Evolutionary conservation across 108 stramenopile genomes (phyloP), one percentile per base, ranked within the genome.

Genomic region (Cyclotella baltica): DNA sequence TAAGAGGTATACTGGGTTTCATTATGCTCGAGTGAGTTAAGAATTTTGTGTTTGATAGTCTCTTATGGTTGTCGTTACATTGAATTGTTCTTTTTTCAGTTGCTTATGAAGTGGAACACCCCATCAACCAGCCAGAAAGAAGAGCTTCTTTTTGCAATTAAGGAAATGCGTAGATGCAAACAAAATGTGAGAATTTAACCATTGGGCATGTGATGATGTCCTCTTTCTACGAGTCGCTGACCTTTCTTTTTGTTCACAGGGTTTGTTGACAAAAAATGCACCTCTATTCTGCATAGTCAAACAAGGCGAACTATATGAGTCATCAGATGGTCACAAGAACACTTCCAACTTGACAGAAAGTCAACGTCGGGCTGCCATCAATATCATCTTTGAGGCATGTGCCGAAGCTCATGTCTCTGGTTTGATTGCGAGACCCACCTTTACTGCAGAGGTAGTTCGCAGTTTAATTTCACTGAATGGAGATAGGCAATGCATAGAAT

Each of bases 21-120:
- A 85, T 55, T 70, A 88, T 77, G 84, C 90, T 20, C 77, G 90
- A 19, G 81, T 82, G 40, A 66, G 81, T 72, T 22, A 37, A 4
- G 28, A 36, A 25, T 23, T 56, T 43, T 43, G 13, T 13, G 40
- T 43, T 11, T 43, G 40, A 6, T 6, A 11, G 40, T 6, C 40
- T 40, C 55, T 28, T 33, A 30, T 23, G 6, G 28, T 31, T 31
- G 29, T 58, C 13, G 13, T 34, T 16, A 33, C 31, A 34, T 33
- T 5, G 6, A 52, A 27, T n/a, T 15, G 71, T 2, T 29, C 13
- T 51, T 52, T 62, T 23, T 62, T 16, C 69, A 82, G 81, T 55
- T 90, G 34, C 57, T 93, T 20, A 91, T 93, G 92, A 83, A 87
- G 64, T 93, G 92, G 92, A 88, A 91, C 58, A 84, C 87, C 38